These are phyloP conservation scores for Saccharomycopsis olivae DNA, from an alignment of 805 yeast species.

Conservation along the genomic window DNA sequence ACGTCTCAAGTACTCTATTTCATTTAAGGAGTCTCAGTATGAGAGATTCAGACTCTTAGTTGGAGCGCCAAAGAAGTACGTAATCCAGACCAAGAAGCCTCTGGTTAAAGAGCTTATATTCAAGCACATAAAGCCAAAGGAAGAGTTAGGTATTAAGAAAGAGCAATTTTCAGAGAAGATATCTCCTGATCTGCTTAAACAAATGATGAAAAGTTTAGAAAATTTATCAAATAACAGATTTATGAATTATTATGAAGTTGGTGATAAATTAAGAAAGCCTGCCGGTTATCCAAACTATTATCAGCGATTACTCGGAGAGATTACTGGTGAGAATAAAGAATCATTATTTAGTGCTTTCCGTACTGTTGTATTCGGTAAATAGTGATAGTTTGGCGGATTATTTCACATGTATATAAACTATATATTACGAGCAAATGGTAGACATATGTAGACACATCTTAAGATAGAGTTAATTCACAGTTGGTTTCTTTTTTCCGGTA, in stretches of 20 bases:
- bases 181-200: constrained; percentile 47
- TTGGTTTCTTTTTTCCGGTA: constrained; percentile 31
- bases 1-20: constrained; percentile 54
- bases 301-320: constrained; percentile 55
- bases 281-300: constrained; percentile 79
- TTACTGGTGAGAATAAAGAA: constrained; percentile 63
- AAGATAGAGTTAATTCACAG: too few relatives aligned
- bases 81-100: constrained; percentile 29
- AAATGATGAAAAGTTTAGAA: constrained; percentile 30
- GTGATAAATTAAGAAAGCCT: constrained; percentile 63
- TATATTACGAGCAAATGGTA: too few relatives aligned
- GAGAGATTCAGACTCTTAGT: constrained; percentile 44
- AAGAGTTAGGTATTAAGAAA: constrained; percentile 30
- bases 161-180: constrained; percentile 29
- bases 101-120: constrained; percentile 32
- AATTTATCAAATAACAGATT: constrained; percentile 11
- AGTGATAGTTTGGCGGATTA: constrained; percentile 15
- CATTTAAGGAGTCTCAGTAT: constrained; percentile 59
- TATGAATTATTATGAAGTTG: constrained; percentile 47
- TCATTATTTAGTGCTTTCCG: constrained; percentile 52
- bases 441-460: too few relatives aligned
- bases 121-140: constrained; percentile 24
- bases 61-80: constrained; percentile 33
- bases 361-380: constrained; percentile 70
- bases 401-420: background rate